These are phyloP conservation scores for Carallia brachiata DNA, from an alignment of 345 rosid species.

Conservation along the genomic window DNA sequence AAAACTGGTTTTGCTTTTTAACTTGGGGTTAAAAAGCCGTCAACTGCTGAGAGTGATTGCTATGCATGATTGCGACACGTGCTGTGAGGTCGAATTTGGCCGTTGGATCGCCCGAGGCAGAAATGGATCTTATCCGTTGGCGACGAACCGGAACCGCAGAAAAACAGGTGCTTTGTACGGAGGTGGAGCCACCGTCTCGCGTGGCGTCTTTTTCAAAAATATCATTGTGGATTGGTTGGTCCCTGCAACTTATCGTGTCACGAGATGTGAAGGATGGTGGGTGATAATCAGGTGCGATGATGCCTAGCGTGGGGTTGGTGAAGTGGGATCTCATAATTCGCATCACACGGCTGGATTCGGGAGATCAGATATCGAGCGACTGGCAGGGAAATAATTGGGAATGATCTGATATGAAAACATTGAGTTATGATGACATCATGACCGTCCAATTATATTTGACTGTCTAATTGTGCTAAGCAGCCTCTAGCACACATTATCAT, in stretches of 20 bases:
- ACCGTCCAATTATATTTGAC: slow-evolving; percentile 63
- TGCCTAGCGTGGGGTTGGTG: slow-evolving; percentile 35
- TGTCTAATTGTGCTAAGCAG: slow-evolving; percentile 1
- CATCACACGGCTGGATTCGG: slow-evolving; percentile 67
- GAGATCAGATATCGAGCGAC: slow-evolving; percentile 51
- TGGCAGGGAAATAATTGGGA: slow-evolving; percentile 37
- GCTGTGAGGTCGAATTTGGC: background rate
- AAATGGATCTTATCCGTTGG: slow-evolving; percentile 50
- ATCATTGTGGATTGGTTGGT: background rate
- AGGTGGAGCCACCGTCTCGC: slow-evolving; percentile 12
- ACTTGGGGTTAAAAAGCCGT: no score
- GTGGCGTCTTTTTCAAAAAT: slow-evolving; percentile 2
- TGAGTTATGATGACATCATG: slow-evolving; percentile 50
- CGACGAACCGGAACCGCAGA: slow-evolving; percentile 48
- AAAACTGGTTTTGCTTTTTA: no score
- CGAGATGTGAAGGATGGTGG: background rate
- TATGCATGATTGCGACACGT: slow-evolving; percentile 37
- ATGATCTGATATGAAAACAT: slow-evolving; percentile 59
- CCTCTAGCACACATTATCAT: background rate
- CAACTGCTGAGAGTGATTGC: slow-evolving; percentile 1
- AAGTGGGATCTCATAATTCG: slow-evolving; percentile 57
- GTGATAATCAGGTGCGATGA: slow-evolving; percentile 33
- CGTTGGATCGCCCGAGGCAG: slow-evolving; percentile 42
- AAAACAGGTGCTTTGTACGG: slow-evolving; percentile 38
- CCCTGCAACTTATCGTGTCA: background rate